phyloP scores from a whole-genome alignment of 2,329 filamentous ascomycete species.

The Nigrograna mackinnonii region DNA sequence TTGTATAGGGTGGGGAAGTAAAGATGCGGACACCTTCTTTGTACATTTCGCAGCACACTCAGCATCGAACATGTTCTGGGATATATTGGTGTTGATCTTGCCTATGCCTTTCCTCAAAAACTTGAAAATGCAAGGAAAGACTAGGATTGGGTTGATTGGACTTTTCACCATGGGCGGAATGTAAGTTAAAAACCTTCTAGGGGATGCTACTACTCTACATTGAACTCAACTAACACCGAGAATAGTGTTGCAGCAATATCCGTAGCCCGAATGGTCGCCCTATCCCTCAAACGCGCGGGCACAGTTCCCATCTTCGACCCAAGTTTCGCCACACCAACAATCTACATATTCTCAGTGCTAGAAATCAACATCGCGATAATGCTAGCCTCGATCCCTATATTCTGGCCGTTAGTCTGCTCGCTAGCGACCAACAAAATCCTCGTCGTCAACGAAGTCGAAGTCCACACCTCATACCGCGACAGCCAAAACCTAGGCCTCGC shows the following conservation, averaged over 20 bases:
- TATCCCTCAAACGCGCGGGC: constrained; percentile 32
- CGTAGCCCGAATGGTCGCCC: constrained; percentile 29
- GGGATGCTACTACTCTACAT: not conserved
- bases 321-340: constrained; percentile 29
- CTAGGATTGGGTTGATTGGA: constrained; percentile 27
- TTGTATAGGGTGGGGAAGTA: constrained; percentile 41
- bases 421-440: constrained; percentile 39
- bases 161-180: constrained; percentile 36
- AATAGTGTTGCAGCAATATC: constrained; percentile 30
- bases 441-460: constrained; percentile 42
- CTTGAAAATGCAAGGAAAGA: constrained; percentile 32
- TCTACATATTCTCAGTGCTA: constrained; percentile 39
- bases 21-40: constrained; percentile 29
- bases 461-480: constrained; percentile 28
- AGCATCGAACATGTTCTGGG: constrained; percentile 35
- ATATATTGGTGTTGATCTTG: constrained; percentile 31
- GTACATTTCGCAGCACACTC: constrained; percentile 30
- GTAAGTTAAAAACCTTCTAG: constrained; percentile 23
- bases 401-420: constrained; percentile 39
- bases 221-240: constrained; percentile 8
- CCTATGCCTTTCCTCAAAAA: constrained; percentile 36
- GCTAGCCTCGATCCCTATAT: constrained; percentile 41
- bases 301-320: constrained; percentile 35
- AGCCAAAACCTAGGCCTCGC: constrained; percentile 17
- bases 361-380: constrained; percentile 43